Evolutionary conservation across 805 yeast species (phyloP).

Genomic region (Naumovozyma baii): DNA sequence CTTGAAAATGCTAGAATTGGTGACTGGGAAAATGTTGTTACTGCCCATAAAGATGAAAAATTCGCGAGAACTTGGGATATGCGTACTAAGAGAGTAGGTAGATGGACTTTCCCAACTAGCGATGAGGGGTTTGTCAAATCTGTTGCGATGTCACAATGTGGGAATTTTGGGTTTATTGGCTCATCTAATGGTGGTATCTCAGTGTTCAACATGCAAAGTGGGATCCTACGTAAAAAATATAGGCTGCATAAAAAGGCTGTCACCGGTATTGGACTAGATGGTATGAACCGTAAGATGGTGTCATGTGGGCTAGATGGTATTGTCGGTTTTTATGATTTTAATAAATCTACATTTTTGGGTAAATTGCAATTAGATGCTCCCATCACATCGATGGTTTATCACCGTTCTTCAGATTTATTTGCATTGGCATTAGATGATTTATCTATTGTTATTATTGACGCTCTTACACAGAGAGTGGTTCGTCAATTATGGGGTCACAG

Average conservation of each 20-base stretch:
- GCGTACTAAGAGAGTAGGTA: constrained; percentile 68
- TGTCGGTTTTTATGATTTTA: constrained; percentile 79
- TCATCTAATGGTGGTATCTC: constrained; percentile 78
- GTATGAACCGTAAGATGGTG: constrained; percentile 81
- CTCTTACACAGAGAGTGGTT: constrained; percentile 69
- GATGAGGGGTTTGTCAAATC: constrained; percentile 70
- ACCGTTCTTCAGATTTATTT: constrained; percentile 70
- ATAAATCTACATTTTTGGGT: constrained; percentile 56
- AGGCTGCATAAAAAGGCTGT: constrained; percentile 67
- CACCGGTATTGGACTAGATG: constrained; percentile 82
- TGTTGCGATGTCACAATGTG: constrained; percentile 81
- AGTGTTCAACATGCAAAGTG: constrained; percentile 85
- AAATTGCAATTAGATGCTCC: constrained; percentile 66
- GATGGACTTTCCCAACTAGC: constrained; percentile 57
- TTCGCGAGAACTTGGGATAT: constrained; percentile 91
- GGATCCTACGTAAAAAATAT: constrained; percentile 63
- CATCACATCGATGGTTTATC: constrained; percentile 66
- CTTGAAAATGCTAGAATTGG: constrained; percentile 68
- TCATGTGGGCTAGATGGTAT: constrained; percentile 83
- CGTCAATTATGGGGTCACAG: constrained; percentile 86
- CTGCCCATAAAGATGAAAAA: constrained; percentile 75
- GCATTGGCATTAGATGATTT: constrained; percentile 84
- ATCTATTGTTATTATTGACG: constrained; percentile 73
- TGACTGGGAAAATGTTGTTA: constrained; percentile 88
- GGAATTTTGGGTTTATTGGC: constrained; percentile 89